Evolutionary conservation across 2,329 filamentous ascomycete species (phyloP).

Genomic region (Sarocladiaceae sp.): DNA sequence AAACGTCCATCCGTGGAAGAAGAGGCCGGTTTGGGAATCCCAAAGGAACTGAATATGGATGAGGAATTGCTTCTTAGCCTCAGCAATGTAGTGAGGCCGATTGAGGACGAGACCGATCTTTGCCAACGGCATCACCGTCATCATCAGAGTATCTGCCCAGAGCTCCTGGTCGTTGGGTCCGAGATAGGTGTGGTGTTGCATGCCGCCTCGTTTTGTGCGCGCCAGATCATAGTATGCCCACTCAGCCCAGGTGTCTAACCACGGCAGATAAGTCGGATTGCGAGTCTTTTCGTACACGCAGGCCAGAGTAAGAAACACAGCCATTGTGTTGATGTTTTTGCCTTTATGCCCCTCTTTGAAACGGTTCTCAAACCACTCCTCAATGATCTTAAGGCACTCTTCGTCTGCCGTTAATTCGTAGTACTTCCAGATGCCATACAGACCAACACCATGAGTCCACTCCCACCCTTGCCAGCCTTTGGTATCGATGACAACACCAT

Average conservation of each 20-base stretch:
- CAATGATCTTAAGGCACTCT: slow-evolving; percentile 59
- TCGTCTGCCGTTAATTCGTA: slow-evolving; percentile 65
- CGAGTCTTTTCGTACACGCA: slow-evolving; percentile 73
- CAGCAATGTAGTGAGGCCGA: slow-evolving; percentile 68
- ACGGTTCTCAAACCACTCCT: slow-evolving; percentile 67
- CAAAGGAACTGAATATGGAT: slow-evolving; percentile 76
- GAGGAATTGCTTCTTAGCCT: slow-evolving; percentile 74
- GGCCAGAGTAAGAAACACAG: slow-evolving; percentile 70
- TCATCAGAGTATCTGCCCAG: slow-evolving; percentile 86
- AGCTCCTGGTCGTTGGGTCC: slow-evolving; percentile 69
- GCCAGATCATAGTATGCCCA: slow-evolving; percentile 77
- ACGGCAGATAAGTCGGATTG: slow-evolving; percentile 66
- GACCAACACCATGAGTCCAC: slow-evolving; percentile 76
- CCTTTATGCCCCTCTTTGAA: slow-evolving; percentile 69
- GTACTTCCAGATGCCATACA: slow-evolving; percentile 81
- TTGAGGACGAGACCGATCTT: slow-evolving; percentile 72
- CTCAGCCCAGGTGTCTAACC: slow-evolving; percentile 77
- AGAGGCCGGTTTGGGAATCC: slow-evolving; percentile 66
- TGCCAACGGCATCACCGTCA: slow-evolving; percentile 76
- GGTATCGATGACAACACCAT: slow-evolving; percentile 75
- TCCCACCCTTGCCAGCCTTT: slow-evolving; percentile 85
- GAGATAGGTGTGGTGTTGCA: slow-evolving; percentile 74
- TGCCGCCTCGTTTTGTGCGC: slow-evolving; percentile 65
- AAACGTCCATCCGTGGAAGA: slow-evolving; percentile 82
- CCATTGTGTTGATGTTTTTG: slow-evolving; percentile 86